A percentile compares a stretch with the other conserved stretches of the same genome.
Evolutionary conservation across 129 eudicot genomes (phyloP).

Genomic region (Flaveria ramosissima): DNA sequence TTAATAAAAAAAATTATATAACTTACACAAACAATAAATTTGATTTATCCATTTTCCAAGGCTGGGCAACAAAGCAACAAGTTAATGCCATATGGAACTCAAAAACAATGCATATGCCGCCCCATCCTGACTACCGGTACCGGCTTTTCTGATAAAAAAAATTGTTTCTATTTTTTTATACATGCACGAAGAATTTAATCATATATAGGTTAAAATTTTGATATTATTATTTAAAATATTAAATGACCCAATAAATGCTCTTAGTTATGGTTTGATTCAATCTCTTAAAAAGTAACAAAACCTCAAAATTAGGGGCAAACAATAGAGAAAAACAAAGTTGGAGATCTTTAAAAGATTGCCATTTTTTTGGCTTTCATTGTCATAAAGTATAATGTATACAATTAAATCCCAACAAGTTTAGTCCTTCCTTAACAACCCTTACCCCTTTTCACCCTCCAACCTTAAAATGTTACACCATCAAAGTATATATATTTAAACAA

Average conservation of each 20-base stretch:
- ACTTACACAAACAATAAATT: too few species aligned
- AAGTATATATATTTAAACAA: conserved; percentile 3
- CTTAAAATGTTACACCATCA: conserved; percentile 30
- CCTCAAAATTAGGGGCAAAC: not conserved
- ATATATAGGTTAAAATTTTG: too few species aligned
- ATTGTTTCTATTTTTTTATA: not conserved
- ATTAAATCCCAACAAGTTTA: conserved; percentile 24
- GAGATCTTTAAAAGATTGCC: conserved; percentile 2
- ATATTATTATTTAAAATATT: too few species aligned
- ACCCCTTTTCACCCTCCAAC: conserved; percentile 25
- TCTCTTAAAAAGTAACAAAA: not conserved
- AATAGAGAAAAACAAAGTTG: not conserved
- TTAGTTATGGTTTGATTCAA: not conserved
- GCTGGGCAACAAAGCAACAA: not conserved
- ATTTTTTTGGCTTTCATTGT: conserved; percentile 34
- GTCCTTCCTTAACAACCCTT: conserved; percentile 12
- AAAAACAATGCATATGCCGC: not conserved
- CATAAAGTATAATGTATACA: conserved; percentile 37
- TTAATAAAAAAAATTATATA: too few species aligned
- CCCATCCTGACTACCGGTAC: not conserved
- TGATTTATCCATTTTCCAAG: not conserved
- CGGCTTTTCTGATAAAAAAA: not conserved
- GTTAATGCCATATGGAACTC: conserved; percentile 14
- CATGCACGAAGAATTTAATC: too few species aligned
- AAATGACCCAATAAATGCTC: too few species aligned